These are phyloP conservation scores for Globisporangium okanoganense DNA, from an alignment of 352 stramenopile species.

Conservation along the genomic window DNA sequence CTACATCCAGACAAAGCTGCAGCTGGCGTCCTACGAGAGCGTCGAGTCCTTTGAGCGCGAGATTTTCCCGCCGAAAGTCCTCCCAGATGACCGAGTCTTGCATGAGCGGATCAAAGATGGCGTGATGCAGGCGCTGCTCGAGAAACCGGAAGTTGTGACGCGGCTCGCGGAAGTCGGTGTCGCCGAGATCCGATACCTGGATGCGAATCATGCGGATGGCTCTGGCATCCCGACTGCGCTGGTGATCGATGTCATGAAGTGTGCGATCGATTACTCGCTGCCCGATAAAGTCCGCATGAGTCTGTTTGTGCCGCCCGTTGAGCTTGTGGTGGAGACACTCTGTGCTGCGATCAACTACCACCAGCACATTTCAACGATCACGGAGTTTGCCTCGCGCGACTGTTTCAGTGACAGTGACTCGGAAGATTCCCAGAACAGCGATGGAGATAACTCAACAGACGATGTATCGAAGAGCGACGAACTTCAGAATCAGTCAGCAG, in stretches of 20 bases:
- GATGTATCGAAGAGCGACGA: conserved; percentile 12
- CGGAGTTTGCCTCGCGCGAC: conserved; percentile 61
- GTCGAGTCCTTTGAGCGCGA: conserved; percentile 66
- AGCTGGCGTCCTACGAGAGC: conserved; percentile 72
- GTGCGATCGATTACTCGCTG: conserved; percentile 49
- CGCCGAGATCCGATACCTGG: conserved; percentile 61
- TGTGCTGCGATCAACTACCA: conserved; percentile 77
- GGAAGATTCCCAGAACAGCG: conserved; percentile 36
- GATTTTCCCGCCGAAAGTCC: conserved; percentile 49
- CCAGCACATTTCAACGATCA: conserved; percentile 71
- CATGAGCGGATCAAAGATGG: conserved; percentile 55
- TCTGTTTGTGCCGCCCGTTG: conserved; percentile 41
- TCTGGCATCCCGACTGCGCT: conserved; percentile 45
- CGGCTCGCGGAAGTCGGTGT: conserved; percentile 53
- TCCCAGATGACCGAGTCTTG: conserved; percentile 45
- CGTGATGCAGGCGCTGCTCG: conserved; percentile 44
- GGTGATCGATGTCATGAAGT: conserved; percentile 54
- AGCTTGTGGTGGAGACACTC: conserved; percentile 51
- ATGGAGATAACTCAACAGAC: conserved; percentile 13
- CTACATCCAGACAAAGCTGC: conserved; percentile 61
- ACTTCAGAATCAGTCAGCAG: conserved; percentile 9
- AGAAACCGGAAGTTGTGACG: conserved; percentile 40
- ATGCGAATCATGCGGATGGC: conserved; percentile 44
- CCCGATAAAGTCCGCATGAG: conserved; percentile 35
- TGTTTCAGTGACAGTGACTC: conserved; percentile 79